Conservation (phyloP, 495 filamentous ascomycete species). For the Apodospora peruviana region DNA sequence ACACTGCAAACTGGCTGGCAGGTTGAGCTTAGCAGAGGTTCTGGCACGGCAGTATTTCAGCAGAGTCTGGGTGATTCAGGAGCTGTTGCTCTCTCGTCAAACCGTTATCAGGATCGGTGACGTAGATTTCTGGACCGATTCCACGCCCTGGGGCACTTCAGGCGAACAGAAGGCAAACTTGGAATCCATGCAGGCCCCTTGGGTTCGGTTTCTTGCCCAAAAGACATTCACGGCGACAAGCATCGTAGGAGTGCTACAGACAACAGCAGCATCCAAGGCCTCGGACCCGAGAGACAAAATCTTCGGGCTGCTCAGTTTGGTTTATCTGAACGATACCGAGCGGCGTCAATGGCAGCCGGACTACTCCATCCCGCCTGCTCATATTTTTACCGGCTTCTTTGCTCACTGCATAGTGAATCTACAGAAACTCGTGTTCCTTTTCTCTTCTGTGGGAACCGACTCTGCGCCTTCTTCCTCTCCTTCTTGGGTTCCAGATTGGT, state of each 20-base stretch:
- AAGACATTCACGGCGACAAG: not conserved
- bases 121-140: conserved; percentile 12
- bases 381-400: conserved; percentile 18
- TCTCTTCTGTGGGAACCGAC: not conserved
- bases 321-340: not conserved
- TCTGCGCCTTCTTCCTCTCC: not conserved
- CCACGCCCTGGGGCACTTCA: not conserved
- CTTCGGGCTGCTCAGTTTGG: conserved; percentile 16
- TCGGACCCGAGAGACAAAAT: conserved; percentile 17
- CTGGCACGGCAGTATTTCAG: conserved; percentile 20
- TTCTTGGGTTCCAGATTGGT: conserved; percentile 9
- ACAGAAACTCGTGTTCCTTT: conserved; percentile 2
- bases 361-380: conserved; percentile 17
- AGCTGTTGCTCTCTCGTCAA: conserved; percentile 14
- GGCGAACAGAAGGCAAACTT: not conserved
- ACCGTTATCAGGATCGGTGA: conserved; percentile 17
- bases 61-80: conserved; percentile 25
- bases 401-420: conserved; percentile 16
- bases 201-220: conserved; percentile 6
- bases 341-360: conserved; percentile 8
- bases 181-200: conserved; percentile 2
- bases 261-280: conserved; percentile 8
- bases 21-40: conserved; percentile 3
- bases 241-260: conserved; percentile 5
- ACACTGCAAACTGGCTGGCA: not conserved